Base-by-base conservation (phyloP, 2,329 filamentous ascomycete species). In the Delphinella strobiligena region DNA sequence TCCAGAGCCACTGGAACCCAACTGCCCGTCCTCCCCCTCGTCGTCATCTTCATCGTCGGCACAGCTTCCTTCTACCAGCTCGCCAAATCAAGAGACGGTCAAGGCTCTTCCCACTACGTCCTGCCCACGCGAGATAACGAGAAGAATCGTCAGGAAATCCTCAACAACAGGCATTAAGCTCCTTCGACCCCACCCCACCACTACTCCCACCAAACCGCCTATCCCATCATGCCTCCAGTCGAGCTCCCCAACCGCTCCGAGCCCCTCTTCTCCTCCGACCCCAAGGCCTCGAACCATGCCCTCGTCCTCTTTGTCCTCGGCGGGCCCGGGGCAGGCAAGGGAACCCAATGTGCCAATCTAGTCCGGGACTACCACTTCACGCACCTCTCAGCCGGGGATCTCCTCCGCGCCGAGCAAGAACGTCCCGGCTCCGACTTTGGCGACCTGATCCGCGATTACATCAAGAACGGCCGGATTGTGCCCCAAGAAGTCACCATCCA, bases 401-500 rank as follows among this genome's bases (percentile, higher is more conserved):
- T 98, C 34, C 74, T 98, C 47, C 84, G 91, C 45, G 88, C 86
- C 47, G 91, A 98, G 68, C 91, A 96, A 66, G 73, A 89, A 55
- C 82, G 89, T 4, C 73, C 76, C 0, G 88, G 85, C 42, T 86
- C 79, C 48, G 72, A 95, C 62, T 96, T 93, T 60, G 91, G 91
- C 59, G 77, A 87, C 49, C 73, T 96, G 66, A 98, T 98, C 73
- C 81, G 81, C 60, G 74, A 81, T 51, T 88, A 91, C 68, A 98
- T 98, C 71, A 84, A 82, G 57, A 81, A 98, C 59, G 91, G 91
- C 44, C 78, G 78, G 52, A 98, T 98, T 61, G 91, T 98, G 47
- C 91, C 91, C n/a, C 93, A 94, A 85, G 89, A 96, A 62, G 87
- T 96, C 37, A 98, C 91, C 4, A 82, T 98, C 44, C 81, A 88